phyloP scores from a whole-genome alignment of 1,284 basidiomycete species.

The Inonotus hispidus region DNA sequence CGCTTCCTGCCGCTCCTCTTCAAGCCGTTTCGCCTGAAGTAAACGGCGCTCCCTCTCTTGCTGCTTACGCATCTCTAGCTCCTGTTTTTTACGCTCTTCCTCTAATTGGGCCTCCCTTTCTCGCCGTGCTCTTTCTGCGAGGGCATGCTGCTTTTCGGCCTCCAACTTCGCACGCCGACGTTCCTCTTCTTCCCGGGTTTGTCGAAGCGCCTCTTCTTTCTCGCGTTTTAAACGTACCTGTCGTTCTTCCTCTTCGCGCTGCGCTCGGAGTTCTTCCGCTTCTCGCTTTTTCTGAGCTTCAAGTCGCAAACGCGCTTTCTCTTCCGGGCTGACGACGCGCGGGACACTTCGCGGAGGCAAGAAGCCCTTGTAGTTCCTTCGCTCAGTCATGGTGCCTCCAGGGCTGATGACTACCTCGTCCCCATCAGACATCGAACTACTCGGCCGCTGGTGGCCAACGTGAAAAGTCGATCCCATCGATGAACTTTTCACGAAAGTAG shows the following conservation, averaged over 20 bases:
- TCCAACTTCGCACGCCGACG: conserved; percentile 40
- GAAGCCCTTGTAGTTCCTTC: conserved; percentile 20
- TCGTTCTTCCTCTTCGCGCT: conserved; percentile 45
- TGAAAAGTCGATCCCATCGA: conserved; percentile 3
- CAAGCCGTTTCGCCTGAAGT: conserved; percentile 47
- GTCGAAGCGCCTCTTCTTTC: conserved; percentile 40
- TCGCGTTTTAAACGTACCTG: conserved; percentile 41
- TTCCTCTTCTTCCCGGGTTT: conserved; percentile 47
- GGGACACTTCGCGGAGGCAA: conserved; percentile 6
- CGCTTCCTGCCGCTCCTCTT: conserved; percentile 52
- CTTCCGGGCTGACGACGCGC: conserved; percentile 33
- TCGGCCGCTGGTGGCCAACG: not conserved
- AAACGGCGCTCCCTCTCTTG: conserved; percentile 45
- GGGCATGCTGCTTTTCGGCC: conserved; percentile 43
- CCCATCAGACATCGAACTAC: conserved; percentile 12
- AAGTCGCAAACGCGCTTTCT: conserved; percentile 37
- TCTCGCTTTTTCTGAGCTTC: conserved; percentile 38
- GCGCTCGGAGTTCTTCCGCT: conserved; percentile 43
- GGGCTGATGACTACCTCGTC: conserved; percentile 14
- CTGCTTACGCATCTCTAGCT: conserved; percentile 45
- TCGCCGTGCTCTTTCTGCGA: conserved; percentile 39
- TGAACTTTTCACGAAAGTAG: conserved; percentile 12
- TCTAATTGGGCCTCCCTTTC: conserved; percentile 44
- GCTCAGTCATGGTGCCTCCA: conserved; percentile 22
- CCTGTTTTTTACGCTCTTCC: conserved; percentile 42